Conservation (phyloP, 768 basidiomycete genomes). For the Trametes sanguinea region DNA sequence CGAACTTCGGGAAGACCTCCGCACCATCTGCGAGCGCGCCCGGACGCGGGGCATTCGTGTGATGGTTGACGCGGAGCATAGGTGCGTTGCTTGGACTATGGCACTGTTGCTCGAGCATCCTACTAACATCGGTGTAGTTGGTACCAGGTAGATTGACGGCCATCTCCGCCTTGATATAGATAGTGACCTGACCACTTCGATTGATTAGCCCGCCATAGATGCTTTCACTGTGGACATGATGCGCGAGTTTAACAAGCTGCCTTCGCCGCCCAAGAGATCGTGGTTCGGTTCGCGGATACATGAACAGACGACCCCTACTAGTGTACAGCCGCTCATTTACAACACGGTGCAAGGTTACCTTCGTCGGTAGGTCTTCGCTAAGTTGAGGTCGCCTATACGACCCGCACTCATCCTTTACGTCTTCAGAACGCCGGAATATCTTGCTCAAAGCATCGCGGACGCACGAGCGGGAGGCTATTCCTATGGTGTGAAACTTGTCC, state of each 20-base stretch:
- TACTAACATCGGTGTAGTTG: conserved; percentile 24
- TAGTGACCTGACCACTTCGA: not conserved
- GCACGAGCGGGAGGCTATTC: conserved; percentile 69
- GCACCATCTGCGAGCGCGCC: conserved; percentile 65
- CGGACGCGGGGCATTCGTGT: conserved; percentile 64
- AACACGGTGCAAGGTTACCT: conserved; percentile 91
- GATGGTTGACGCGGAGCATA: conserved; percentile 86
- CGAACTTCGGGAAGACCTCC: conserved; percentile 62
- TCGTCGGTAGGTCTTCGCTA: conserved; percentile 48
- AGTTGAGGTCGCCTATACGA: not conserved
- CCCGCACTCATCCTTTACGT: not conserved
- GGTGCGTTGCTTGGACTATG: conserved; percentile 36
- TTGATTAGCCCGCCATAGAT: conserved; percentile 75
- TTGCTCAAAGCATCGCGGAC: conserved; percentile 62
- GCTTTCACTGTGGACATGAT: conserved; percentile 74
- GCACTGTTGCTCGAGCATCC: not conserved
- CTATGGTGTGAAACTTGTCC: conserved; percentile 88
- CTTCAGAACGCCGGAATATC: conserved; percentile 65
- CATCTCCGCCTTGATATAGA: too few species aligned
- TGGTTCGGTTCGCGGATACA: conserved; percentile 14
- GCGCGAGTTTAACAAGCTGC: conserved; percentile 67
- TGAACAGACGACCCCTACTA: not conserved
- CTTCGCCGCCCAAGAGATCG: conserved; percentile 21
- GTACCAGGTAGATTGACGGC: conserved; percentile 39
- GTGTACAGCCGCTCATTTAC: conserved; percentile 71